phyloP scores from a whole-genome alignment of 805 yeast genomes.

The Pachysolen tannophilus region DNA sequence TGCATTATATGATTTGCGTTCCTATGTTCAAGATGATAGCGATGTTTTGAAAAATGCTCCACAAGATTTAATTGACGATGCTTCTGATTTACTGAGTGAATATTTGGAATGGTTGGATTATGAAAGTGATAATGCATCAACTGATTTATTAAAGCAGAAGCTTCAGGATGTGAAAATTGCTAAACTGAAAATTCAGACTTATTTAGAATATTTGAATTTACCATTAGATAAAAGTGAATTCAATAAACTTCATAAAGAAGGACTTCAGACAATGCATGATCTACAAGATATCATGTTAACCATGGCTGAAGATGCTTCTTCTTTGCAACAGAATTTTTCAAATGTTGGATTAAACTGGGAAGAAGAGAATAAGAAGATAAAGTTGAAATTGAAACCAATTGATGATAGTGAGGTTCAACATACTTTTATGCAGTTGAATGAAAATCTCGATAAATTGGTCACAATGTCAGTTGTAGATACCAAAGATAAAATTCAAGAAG shows the following conservation, averaged over 20 bases:
- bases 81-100: slow-evolving; percentile 32
- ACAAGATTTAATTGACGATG: slow-evolving; percentile 26
- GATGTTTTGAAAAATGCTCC: slow-evolving; percentile 36
- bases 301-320: slow-evolving; percentile 36
- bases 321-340: slow-evolving; percentile 33
- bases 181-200: slow-evolving; percentile 26
- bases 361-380: slow-evolving; percentile 39
- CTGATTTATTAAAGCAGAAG: slow-evolving; percentile 29
- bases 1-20: slow-evolving; percentile 61
- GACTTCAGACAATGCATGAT: slow-evolving; percentile 29
- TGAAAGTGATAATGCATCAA: slow-evolving; percentile 46
- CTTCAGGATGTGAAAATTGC: slow-evolving; percentile 21
- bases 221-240: slow-evolving; percentile 42
- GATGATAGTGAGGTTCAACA: slow-evolving; percentile 20
- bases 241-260: slow-evolving; percentile 31
- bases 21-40: slow-evolving; percentile 48
- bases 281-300: slow-evolving; percentile 36
- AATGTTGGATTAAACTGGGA: slow-evolving; percentile 42
- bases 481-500: slow-evolving; percentile 11
- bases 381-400: slow-evolving; percentile 19
- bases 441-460: slow-evolving; percentile 20
- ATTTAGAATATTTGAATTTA: slow-evolving; percentile 32
- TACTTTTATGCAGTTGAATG: slow-evolving; percentile 17
- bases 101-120: slow-evolving; percentile 73
- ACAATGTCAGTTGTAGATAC: slow-evolving; percentile 18